Evolutionary conservation across 805 yeast species (phyloP).

Genomic region (Candida michaelii): DNA sequence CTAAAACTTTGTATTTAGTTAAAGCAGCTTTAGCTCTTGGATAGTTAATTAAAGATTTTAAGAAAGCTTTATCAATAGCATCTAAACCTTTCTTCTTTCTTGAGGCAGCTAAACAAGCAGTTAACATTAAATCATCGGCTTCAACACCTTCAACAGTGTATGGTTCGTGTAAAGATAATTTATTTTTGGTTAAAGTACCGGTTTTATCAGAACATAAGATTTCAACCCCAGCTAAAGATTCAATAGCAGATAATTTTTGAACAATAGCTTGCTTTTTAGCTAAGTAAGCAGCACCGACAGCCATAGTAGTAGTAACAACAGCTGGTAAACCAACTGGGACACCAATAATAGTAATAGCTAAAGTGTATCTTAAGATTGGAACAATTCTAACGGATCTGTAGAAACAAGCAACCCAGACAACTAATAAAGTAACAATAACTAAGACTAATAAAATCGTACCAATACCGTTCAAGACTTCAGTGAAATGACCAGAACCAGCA

Average conservation of each 20-base stretch:
- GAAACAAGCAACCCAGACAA: slow-evolving; percentile 93
- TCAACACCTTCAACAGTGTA: slow-evolving; percentile 97
- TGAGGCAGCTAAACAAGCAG: slow-evolving; percentile 97
- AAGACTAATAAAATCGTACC: slow-evolving; percentile 89
- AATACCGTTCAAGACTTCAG: slow-evolving; percentile 96
- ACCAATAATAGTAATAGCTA: slow-evolving; percentile 96
- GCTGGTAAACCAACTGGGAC: slow-evolving; percentile 99
- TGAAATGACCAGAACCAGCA: slow-evolving; percentile 92
- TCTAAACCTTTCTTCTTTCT: slow-evolving; percentile 98
- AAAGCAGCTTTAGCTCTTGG: slow-evolving; percentile 93
- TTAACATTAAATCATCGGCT: slow-evolving; percentile 92
- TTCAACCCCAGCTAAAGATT: slow-evolving; percentile 96
- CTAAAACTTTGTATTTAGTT: slow-evolving; percentile 90
- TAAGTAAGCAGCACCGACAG: slow-evolving; percentile 98
- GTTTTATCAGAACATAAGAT: slow-evolving; percentile 97
- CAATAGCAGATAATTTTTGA: slow-evolving; percentile 94
- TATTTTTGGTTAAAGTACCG: slow-evolving; percentile 97
- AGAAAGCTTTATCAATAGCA: slow-evolving; percentile 96
- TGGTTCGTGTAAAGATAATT: slow-evolving; percentile 93
- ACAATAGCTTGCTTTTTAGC: slow-evolving; percentile 97
- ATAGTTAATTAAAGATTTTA: slow-evolving; percentile 81
- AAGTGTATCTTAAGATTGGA: slow-evolving; percentile 83
- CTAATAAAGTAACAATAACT: slow-evolving; percentile 81
- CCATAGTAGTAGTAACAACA: slow-evolving; percentile 98
- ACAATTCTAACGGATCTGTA: slow-evolving; percentile 89